These are phyloP conservation scores for Cladosporium phlei DNA, from an alignment of 2,329 filamentous ascomycete genomes.

Conservation along the genomic window DNA sequence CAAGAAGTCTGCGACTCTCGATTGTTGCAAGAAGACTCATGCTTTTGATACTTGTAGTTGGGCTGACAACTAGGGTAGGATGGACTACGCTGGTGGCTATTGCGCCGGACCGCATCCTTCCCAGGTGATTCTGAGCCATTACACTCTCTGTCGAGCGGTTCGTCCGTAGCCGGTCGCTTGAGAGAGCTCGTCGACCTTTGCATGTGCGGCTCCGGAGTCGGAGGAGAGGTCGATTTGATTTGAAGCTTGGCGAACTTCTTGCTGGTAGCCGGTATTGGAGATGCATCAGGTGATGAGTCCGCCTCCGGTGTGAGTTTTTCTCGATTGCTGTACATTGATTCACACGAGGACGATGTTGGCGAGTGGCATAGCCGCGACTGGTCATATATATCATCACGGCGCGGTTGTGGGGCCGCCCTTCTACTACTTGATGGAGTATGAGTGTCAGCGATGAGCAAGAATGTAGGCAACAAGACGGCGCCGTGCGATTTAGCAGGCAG, in stretches of 20 bases:
- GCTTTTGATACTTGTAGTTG: neutral
- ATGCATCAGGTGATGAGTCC: neutral
- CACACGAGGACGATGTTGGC: neutral
- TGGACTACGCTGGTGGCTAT: neutral
- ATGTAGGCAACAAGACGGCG: neutral
- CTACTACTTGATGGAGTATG: too few species aligned
- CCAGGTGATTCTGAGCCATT: neutral
- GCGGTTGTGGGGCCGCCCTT: too few species aligned
- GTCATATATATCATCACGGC: too few species aligned
- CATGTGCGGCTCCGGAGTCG: neutral
- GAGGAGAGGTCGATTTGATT: slow-evolving; percentile 1
- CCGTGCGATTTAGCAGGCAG: too few species aligned
- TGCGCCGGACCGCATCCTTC: neutral
- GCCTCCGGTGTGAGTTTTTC: slow-evolving; percentile 1
- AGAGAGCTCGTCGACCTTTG: neutral
- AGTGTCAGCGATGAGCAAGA: too few species aligned
- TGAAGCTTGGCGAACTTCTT: neutral
- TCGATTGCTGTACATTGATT: neutral
- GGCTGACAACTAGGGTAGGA: neutral
- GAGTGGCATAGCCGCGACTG: neutral
- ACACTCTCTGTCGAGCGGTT: neutral
- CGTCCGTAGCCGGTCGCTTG: slow-evolving; percentile 1
- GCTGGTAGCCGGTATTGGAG: neutral
- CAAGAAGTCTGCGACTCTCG: neutral
- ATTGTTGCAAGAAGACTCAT: slow-evolving; percentile 1